Conservation (phyloP, 257 asterid species). For the Anisodus tanguticus region DNA sequence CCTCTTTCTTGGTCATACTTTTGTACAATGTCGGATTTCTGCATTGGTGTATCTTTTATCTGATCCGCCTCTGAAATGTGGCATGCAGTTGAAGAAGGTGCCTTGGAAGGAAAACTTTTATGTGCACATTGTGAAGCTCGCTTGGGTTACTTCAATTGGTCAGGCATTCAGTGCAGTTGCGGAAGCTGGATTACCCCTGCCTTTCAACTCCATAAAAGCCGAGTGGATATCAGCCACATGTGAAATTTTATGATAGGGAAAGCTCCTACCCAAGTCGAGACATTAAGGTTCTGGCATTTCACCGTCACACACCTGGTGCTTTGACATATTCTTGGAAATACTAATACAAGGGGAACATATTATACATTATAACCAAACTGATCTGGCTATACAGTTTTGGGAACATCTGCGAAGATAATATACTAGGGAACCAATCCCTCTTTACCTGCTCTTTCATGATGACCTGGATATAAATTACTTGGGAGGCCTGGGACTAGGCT, state of each 20-base stretch:
- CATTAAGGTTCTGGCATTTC: constrained; percentile 1
- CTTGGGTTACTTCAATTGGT: constrained; percentile 95
- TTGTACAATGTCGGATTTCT: constrained; percentile 9
- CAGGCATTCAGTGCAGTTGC: constrained; percentile 96
- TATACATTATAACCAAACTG: background rate
- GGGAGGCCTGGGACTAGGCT: background rate
- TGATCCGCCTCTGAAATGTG: constrained; percentile 19
- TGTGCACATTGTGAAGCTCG: constrained; percentile 87
- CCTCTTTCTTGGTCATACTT: background rate
- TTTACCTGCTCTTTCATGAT: background rate
- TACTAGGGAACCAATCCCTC: constrained; percentile 18
- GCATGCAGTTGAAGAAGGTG: constrained; percentile 80
- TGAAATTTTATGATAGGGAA: constrained; percentile 36
- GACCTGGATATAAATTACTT: background rate
- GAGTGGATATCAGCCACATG: constrained; percentile 70
- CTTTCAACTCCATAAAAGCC: constrained; percentile 93
- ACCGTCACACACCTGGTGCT: background rate
- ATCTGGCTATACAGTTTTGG: constrained; percentile 21
- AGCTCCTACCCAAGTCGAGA: background rate
- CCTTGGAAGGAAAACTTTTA: constrained; percentile 80
- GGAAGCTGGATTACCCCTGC: constrained; percentile 99
- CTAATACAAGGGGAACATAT: background rate
- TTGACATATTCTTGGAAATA: constrained; percentile 15
- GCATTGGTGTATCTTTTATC: background rate
- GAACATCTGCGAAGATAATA: background rate